A percentile compares a stretch with the other conserved stretches of the same genome.
These are phyloP conservation scores for Emiliania huxleyi DNA, from an alignment of 78 protist species.

Conservation along the genomic window DNA sequence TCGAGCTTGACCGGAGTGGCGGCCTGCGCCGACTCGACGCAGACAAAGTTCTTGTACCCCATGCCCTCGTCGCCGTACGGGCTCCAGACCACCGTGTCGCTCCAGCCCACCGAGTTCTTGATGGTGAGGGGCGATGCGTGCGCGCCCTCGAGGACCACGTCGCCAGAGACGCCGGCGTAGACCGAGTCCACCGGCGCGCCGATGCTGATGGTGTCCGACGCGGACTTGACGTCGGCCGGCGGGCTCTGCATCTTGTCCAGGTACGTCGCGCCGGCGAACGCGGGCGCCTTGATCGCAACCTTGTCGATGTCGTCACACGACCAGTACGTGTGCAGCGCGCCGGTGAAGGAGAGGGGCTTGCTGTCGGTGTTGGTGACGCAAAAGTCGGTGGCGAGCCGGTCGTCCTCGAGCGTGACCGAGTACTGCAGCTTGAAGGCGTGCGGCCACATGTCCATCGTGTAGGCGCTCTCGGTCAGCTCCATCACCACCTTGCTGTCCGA, in stretches of 20 bases:
- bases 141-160: not conserved
- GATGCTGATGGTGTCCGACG: not conserved
- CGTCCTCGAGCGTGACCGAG: not conserved
- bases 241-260: not conserved
- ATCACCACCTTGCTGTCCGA: not conserved
- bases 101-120: not conserved
- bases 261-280: not conserved
- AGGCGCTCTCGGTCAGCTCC: not conserved
- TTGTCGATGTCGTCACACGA: too few relatives aligned
- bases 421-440: not conserved
- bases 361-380: not conserved
- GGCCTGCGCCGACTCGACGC: not conserved
- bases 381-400: not conserved
- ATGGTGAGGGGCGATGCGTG: not conserved
- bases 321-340: conserved; percentile 11
- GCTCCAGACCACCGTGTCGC: not conserved
- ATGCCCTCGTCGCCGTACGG: not conserved
- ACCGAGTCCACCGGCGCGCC: not conserved
- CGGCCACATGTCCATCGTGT: not conserved
- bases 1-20: not conserved
- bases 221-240: not conserved
- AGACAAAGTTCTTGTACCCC: not conserved
- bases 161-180: not conserved
- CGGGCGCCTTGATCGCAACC: not conserved
- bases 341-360: not conserved